Conservation (phyloP, 139 green algal species). For the Ettlia oleoabundans region DNA sequence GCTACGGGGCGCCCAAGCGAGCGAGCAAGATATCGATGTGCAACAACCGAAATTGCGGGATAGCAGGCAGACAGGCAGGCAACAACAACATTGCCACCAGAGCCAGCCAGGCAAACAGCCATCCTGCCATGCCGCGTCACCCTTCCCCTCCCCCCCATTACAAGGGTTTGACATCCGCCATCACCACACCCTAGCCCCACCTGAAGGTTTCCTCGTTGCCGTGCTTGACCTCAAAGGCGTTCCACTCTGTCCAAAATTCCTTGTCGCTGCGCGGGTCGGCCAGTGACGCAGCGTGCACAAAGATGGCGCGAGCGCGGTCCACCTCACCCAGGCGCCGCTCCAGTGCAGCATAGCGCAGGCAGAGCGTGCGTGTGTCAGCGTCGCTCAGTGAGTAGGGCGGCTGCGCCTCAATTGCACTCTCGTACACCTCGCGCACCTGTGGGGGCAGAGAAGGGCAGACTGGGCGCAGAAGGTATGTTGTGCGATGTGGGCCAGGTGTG, state of each 20-base stretch:
- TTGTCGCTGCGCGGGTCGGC: conserved; percentile 61
- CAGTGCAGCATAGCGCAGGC: conserved; percentile 84
- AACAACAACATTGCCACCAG: neutral
- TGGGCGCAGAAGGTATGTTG: neutral
- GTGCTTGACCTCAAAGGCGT: conserved; percentile 91
- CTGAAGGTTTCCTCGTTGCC: conserved; percentile 97
- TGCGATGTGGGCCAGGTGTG: neutral
- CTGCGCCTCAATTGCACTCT: conserved; percentile 86
- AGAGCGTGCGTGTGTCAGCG: conserved; percentile 80
- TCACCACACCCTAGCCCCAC: neutral
- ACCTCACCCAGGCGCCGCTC: conserved; percentile 94
- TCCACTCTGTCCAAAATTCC: conserved; percentile 95
- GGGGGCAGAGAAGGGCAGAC: neutral
- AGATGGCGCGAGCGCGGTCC: conserved; percentile 93
- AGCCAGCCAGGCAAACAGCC: too few species aligned
- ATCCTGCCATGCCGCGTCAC: neutral
- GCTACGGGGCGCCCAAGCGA: too few species aligned
- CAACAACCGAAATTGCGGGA: too few species aligned
- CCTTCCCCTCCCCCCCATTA: neutral
- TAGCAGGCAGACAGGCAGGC: neutral
- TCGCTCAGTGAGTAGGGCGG: conserved; percentile 75
- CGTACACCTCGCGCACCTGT: conserved; percentile 94
- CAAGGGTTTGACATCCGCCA: neutral
- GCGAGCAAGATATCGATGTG: too few species aligned
- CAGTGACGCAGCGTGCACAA: conserved; percentile 80